phyloP scores from a whole-genome alignment of 371 early-diverging fungal genomes.

The Saksenaea vasiformis region DNA sequence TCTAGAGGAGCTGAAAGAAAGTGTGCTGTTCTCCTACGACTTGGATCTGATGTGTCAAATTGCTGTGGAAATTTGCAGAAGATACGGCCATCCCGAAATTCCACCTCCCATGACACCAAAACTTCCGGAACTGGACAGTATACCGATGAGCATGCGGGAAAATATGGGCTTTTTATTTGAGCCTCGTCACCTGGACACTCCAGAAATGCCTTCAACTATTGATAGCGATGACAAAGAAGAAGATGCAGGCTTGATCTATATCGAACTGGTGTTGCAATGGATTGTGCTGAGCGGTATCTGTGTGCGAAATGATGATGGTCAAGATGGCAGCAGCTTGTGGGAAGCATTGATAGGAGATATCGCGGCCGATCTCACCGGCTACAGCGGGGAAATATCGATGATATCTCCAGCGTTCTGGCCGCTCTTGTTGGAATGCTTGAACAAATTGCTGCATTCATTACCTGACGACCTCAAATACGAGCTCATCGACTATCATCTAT shows the following conservation, averaged over 20 bases:
- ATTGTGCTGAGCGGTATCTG: slow-evolving; percentile 40
- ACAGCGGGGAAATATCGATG: slow-evolving; percentile 8
- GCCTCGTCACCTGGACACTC: not conserved
- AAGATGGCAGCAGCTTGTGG: slow-evolving; percentile 28
- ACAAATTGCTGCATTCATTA: slow-evolving; percentile 27
- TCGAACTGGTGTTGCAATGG: slow-evolving; percentile 49
- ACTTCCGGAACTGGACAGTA: slow-evolving; percentile 22
- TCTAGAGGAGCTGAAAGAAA: slow-evolving; percentile 24
- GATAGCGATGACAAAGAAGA: slow-evolving; percentile 4
- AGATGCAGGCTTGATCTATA: slow-evolving; percentile 40
- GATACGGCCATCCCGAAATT: slow-evolving; percentile 19
- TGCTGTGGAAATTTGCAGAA: slow-evolving; percentile 31
- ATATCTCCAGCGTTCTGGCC: slow-evolving; percentile 41
- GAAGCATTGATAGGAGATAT: slow-evolving; percentile 24
- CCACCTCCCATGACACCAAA: slow-evolving; percentile 17
- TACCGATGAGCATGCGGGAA: slow-evolving; percentile 8
- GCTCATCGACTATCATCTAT: slow-evolving; percentile 33
- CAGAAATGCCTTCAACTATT: not conserved
- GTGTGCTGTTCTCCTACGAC: slow-evolving; percentile 29
- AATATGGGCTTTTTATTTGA: slow-evolving; percentile 29
- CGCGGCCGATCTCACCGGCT: not conserved
- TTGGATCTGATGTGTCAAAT: slow-evolving; percentile 41
- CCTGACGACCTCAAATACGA: slow-evolving; percentile 33
- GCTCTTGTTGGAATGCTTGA: slow-evolving; percentile 35
- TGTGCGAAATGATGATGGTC: slow-evolving; percentile 5